A percentile compares a stretch with the other conserved stretches of the same genome.
Conservation (phyloP, 805 yeast species). For the Maudiozyma barnettii region DNA sequence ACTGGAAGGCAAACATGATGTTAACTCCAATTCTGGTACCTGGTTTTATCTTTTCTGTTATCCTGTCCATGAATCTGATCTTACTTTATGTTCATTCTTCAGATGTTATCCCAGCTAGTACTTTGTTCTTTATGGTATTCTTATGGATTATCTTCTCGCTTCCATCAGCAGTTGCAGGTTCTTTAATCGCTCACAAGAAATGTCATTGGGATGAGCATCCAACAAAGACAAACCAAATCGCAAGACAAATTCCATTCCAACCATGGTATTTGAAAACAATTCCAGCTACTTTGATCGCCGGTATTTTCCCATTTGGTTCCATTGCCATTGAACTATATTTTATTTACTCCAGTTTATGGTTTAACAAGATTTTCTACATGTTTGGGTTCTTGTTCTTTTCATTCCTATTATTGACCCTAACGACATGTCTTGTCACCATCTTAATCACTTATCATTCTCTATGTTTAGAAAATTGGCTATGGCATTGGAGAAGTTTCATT, state of each 20-base stretch:
- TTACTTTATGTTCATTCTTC: conserved; percentile 71
- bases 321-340: conserved; percentile 92
- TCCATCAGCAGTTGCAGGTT: conserved; percentile 79
- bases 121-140: conserved; percentile 67
- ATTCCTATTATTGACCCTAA: conserved; percentile 67
- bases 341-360: conserved; percentile 87
- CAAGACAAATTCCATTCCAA: conserved; percentile 90
- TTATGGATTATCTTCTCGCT: conserved; percentile 82
- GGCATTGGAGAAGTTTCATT: conserved; percentile 94
- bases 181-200: conserved; percentile 62
- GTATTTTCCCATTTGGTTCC: conserved; percentile 90
- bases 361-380: conserved; percentile 89
- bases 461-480: conserved; percentile 84
- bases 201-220: conserved; percentile 52
- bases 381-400: conserved; percentile 93
- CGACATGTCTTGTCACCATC: conserved; percentile 72
- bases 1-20: conserved; percentile 78
- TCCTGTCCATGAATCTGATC: conserved; percentile 71
- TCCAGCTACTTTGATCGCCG: conserved; percentile 65
- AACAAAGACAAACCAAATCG: conserved; percentile 88
- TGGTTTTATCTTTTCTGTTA: conserved; percentile 53
- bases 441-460: conserved; percentile 74
- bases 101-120: conserved; percentile 90
- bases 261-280: conserved; percentile 69
- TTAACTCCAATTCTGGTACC: conserved; percentile 83